These are phyloP conservation scores for Aspergillus sp. DNA, from an alignment of 2,329 filamentous ascomycete genomes.

Conservation along the genomic window DNA sequence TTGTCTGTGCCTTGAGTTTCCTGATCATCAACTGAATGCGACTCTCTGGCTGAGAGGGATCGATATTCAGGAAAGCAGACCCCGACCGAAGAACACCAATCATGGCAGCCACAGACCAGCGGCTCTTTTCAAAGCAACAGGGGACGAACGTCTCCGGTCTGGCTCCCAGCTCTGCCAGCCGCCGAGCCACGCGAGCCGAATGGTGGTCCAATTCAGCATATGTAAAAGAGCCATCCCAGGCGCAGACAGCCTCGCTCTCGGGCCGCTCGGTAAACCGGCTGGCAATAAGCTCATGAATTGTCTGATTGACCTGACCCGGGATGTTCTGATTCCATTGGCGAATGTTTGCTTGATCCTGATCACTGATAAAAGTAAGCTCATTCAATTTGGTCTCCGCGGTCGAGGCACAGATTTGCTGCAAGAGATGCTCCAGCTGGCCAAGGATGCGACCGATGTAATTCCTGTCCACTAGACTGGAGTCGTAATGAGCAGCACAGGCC, in stretches of 20 bases:
- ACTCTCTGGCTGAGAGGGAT: slow-evolving; percentile 9
- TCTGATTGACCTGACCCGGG: slow-evolving; percentile 3
- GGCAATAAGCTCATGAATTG: slow-evolving; percentile 9
- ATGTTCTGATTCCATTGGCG: slow-evolving; percentile 10
- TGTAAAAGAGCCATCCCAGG: slow-evolving; percentile 14
- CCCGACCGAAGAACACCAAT: slow-evolving; percentile 11
- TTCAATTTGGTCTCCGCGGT: slow-evolving; percentile 2
- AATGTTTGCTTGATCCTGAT: slow-evolving; percentile 9
- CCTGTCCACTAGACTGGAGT: slow-evolving; percentile 6
- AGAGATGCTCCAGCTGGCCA: slow-evolving; percentile 8
- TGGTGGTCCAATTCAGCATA: slow-evolving; percentile 12
- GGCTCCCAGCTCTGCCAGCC: slow-evolving; percentile 1
- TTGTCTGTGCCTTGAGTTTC: slow-evolving; percentile 5
- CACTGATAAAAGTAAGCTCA: slow-evolving; percentile 9
- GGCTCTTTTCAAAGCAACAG: slow-evolving; percentile 11
- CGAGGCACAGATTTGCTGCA: slow-evolving; percentile 7
- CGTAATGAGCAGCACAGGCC: slow-evolving; percentile 8
- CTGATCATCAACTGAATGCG: slow-evolving; percentile 11
- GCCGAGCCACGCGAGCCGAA: slow-evolving; percentile 4
- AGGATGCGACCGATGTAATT: slow-evolving; percentile 8
- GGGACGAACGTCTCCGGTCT: slow-evolving; percentile 9
- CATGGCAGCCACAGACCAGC: slow-evolving; percentile 9
- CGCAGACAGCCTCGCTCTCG: slow-evolving; percentile 7
- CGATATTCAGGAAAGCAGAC: slow-evolving; percentile 12
- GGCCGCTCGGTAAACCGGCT: slow-evolving; percentile 1